Base-by-base conservation (phyloP, 2,329 filamentous ascomycete species). In the Paracoccidioides lutzii region DNA sequence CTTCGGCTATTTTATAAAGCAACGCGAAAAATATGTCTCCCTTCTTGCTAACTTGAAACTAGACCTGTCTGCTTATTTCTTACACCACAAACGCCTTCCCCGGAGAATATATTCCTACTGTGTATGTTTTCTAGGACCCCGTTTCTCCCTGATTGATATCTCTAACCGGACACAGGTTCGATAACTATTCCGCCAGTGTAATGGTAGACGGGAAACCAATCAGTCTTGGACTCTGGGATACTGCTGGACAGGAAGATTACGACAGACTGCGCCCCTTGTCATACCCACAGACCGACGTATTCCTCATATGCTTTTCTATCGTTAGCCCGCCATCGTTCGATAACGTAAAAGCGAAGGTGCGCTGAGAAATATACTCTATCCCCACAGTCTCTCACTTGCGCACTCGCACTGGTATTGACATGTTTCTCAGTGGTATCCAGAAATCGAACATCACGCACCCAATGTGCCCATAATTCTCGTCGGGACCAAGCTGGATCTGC, bases 41-140 rank as follows among this genome's bases (percentile, higher is more conserved):
- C 6, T 33, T 12, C 53, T 53, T 54, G 49, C 58, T 60, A 62
- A 60, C 59, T 59, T 54, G 53, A 59, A 59, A 55, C 46, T 61
- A 96, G 91, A 98, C 93, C 80, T 98, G 93, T 79, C 84, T 98
- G 58, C 84, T 98, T 67, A 98, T 98, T 72, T 97, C 91, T 54
- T 98, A 98, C 78, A 97, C 93, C 61, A 98, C 93, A 61, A 98
- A 97, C 78, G 93, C 93, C 62, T 98, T 98, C 73, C 93, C 93
- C n/a, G 93, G 93, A 73, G 93, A 98, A 80, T 98, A 98, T 75
- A 97, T 98, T 66, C 93, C 93, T 63, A 98, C 93, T 66, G 93
- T 98, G 71, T 73, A 62, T 65, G 71, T 71, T 55, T 49, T 49
- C 9, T 41, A n/a, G 33, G 7, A 40, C 10, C 38, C 52, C 37